These are phyloP conservation scores for Pythium biforme DNA, from an alignment of 352 stramenopile species.

Conservation along the genomic window DNA sequence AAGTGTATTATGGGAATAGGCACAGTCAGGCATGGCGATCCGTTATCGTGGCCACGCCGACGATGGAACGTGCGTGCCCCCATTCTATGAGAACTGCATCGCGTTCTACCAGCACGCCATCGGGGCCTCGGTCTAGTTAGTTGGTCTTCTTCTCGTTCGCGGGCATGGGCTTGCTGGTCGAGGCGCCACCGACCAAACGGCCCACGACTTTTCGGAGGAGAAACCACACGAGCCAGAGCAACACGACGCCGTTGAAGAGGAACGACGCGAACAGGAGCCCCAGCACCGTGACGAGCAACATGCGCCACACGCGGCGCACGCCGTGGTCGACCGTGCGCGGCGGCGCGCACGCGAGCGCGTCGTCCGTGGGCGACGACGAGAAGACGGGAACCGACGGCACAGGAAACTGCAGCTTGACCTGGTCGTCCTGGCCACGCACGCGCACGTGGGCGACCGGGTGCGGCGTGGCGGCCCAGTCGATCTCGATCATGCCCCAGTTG, in stretches of 20 bases:
- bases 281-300: slow-evolving; percentile 37
- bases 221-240: slow-evolving; percentile 67
- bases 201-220: slow-evolving; percentile 40
- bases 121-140: too few relatives aligned
- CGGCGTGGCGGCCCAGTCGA: slow-evolving; percentile 77
- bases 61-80: too few relatives aligned
- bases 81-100: too few relatives aligned
- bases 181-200: too few relatives aligned
- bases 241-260: slow-evolving; percentile 46
- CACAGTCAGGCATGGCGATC: too few relatives aligned
- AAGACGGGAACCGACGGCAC: slow-evolving; percentile 46
- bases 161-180: slow-evolving; percentile 34
- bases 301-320: slow-evolving; percentile 40
- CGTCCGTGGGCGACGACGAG: slow-evolving; percentile 41
- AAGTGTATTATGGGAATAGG: neutral
- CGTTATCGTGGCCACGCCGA: too few relatives aligned
- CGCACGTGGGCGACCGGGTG: slow-evolving; percentile 59
- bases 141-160: slow-evolving; percentile 26
- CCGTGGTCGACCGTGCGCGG: slow-evolving; percentile 38
- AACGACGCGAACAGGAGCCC: slow-evolving; percentile 51
- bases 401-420: slow-evolving; percentile 66
- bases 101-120: too few relatives aligned
- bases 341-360: slow-evolving; percentile 46
- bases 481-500: slow-evolving; percentile 93
- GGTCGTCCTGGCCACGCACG: slow-evolving; percentile 55